Evolutionary conservation across 1,284 basidiomycete genomes (phyloP), one percentile per base, ranked within the genome.

Genomic region (Austroboletus novae-zelandiae): DNA sequence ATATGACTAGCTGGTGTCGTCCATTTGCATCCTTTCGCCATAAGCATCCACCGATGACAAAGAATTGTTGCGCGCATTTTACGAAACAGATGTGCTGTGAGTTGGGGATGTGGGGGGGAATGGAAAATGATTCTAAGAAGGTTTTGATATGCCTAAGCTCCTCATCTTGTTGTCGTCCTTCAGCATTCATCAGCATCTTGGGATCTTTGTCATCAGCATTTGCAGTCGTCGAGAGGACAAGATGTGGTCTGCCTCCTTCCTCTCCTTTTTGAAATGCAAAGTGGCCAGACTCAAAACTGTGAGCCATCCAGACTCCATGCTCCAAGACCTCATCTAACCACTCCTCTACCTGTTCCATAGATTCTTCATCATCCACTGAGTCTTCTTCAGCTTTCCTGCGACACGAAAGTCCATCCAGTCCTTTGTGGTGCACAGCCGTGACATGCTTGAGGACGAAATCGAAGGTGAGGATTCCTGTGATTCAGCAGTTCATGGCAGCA

Each of bases 401-500:
- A 7, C 20, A 5, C 4, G 31, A 52, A 0, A 40, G 9, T 11
- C 37, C 43, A 17, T 49, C 43, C 0, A 27, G 43, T 1, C 39
- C 47, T 1, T 31, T 9, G n/a, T 50, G 47, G 1, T 13, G 14
- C 1, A 7, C 4, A 5, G 40, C 49, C 0, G 27, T 9, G 5
- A 51, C 25, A 15, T 51, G 29, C 7, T 34, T 32, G 20, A 40
- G 30, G 2, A 3, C 10, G 48, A 76, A 76, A n/a, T 63, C 52
- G 44, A 74, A 76, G 0, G 72, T 50, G 1, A 52, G 25, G 1
- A 77, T 75, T 0, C 60, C 59, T 3, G 63, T 58, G 11, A 77
- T 73, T 72, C 76, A 77, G 0, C 64, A 50, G 43, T 75, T 76
- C 2, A 75, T 71, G 2, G 64, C 58, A 0, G 67, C 61, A 9